phyloP scores from a whole-genome alignment of 2,329 filamentous ascomycete species.

The Paramyrothecium sp. region DNA sequence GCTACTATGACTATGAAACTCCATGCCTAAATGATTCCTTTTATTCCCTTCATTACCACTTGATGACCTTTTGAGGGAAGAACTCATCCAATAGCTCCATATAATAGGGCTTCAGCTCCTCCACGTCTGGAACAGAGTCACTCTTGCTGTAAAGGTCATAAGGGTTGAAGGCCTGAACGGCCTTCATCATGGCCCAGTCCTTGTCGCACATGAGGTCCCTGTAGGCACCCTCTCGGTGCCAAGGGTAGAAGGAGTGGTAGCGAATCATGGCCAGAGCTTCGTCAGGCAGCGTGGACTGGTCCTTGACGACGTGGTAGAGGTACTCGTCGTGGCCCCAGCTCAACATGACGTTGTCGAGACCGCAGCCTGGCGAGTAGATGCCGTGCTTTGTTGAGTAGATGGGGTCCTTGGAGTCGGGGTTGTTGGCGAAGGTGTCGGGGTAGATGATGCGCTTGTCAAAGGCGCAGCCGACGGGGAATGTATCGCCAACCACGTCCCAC shows the following conservation, averaged over 20 bases:
- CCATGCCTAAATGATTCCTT: background rate
- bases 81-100: conserved; percentile 42
- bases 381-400: conserved; percentile 75
- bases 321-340: conserved; percentile 91
- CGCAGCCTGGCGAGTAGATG: conserved; percentile 78
- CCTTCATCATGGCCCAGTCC: conserved; percentile 75
- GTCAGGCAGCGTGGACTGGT: conserved; percentile 73
- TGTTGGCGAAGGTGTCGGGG: conserved; percentile 71
- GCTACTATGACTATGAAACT: no score
- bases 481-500: conserved; percentile 91
- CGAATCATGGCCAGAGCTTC: conserved; percentile 91
- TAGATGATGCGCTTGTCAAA: conserved; percentile 80
- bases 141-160: conserved; percentile 93
- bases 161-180: conserved; percentile 84
- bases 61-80: conserved; percentile 36
- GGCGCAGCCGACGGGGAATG: conserved; percentile 74
- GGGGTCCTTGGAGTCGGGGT: conserved; percentile 70
- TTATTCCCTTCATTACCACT: conserved; percentile 27
- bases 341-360: conserved; percentile 84
- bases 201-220: conserved; percentile 79
- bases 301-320: conserved; percentile 82
- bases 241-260: conserved; percentile 91
- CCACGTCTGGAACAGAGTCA: conserved; percentile 72
- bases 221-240: conserved; percentile 83
- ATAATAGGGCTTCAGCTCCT: conserved; percentile 66